Base-by-base conservation (phyloP, 208 protist species). In the Porcisia deanei region DNA sequence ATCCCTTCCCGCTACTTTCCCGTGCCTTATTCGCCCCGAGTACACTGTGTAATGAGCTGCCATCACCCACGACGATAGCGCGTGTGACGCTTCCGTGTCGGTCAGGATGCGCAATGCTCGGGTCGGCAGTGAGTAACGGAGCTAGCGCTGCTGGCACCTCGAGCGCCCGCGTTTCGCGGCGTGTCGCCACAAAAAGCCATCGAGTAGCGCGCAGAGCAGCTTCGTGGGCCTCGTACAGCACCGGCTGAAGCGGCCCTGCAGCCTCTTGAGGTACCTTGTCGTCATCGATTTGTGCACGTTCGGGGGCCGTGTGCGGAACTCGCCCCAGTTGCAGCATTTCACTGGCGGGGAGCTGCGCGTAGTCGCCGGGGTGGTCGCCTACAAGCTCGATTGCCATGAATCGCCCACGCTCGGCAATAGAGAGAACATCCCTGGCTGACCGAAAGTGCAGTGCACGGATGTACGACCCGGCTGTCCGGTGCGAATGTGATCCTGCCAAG, bases 301-400 rank as follows among this genome's bases (percentile, higher is more conserved):
- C 52, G n/a, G 54, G 0, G 1, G 52, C 7, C 18, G 69, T n/a
- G 34, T 30, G 69, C 9, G n/a, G 45, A 14, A 39, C 14, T 14
- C 30, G 45, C 25, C 65, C 73, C 68, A 82, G 80, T 18, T 59
- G 73, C 47, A 88, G 45, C 84, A 94, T 91, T 14, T 83, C 84
- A n/a, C 75, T 82, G 41, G 88, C 85, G 0, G 81, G 43, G 25
- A 86, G 75, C 37, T 90, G 87, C 30, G 83, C 53, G 78, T 94
- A 91, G 57, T 94, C 88, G 22, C 93, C 93, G 0, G 86, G 80
- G 43, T 88, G 89, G 65, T 97, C 93, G 3, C 93, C 93, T 57
- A 97, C 79, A 18, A 97, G 78, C 78, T 95, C 91, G 70, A 97
- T 91, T 39, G 86, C 79, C 3, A 88, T 72, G 18, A 95, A 79